Evolutionary conservation across 2,329 filamentous ascomycete species (phyloP).

Genomic region (Aspergillus sp.): DNA sequence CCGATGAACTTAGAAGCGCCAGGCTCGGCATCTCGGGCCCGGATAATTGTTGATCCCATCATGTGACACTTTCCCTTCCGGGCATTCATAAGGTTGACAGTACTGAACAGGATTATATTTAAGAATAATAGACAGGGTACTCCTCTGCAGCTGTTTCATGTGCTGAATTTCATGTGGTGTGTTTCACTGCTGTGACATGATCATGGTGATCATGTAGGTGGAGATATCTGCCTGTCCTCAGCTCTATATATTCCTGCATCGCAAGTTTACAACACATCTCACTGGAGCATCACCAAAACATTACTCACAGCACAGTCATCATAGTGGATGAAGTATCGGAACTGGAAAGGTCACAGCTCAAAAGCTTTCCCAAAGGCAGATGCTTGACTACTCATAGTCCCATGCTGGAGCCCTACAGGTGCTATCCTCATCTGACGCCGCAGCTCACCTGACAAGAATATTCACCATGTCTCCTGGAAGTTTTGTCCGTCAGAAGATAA

Average conservation of each 20-base stretch:
- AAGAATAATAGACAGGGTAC: too few species aligned
- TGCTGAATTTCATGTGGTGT: too few species aligned
- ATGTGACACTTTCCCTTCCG: neutral
- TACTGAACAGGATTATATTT: too few species aligned
- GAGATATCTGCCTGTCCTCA: too few species aligned
- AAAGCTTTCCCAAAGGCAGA: neutral
- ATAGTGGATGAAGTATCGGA: neutral
- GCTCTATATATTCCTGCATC: too few species aligned
- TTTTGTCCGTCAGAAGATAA: neutral
- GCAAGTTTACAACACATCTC: too few species aligned
- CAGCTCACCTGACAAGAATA: neutral
- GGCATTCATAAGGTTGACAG: neutral
- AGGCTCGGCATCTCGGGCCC: neutral
- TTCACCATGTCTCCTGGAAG: neutral
- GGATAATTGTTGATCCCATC: slow-evolving; percentile 2
- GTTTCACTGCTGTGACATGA: too few species aligned
- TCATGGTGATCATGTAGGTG: too few species aligned
- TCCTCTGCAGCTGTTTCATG: too few species aligned
- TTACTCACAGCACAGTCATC: neutral
- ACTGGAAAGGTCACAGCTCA: neutral
- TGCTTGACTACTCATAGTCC: neutral
- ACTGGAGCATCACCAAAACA: neutral
- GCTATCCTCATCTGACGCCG: neutral
- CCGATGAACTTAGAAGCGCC: neutral
- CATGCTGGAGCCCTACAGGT: neutral